Base-by-base conservation (phyloP, 768 basidiomycete species). In the Hortiboletus flavorubellus region DNA sequence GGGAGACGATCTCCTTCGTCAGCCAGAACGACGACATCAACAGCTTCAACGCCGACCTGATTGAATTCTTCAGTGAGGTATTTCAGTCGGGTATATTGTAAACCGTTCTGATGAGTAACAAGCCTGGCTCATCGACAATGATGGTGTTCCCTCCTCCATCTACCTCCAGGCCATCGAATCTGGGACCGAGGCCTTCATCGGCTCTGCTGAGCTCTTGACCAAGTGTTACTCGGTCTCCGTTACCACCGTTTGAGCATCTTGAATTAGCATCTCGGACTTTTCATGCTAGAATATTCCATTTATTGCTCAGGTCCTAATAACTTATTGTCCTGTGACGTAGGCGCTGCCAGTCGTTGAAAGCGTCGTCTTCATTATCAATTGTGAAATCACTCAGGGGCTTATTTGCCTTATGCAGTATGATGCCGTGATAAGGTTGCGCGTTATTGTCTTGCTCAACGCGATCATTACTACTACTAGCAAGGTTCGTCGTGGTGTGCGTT, bases 1-100 rank as follows among this genome's bases (percentile, higher is more conserved):
- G 81, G 81, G 63, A 82, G 65, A 81, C 82, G 12, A 66, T 80
- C 56, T 81, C 80, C 9, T 84, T 84, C 68, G 78, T 83, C 59
- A 79, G 73, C 58, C 65, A 72, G 2, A 51, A 68, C 3, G 81
- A 78, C 0, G 67, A 82, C 60, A 74, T 84, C 66, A 79, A 65
- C 38, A 65, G 75, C 63, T 85, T 84, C 72, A 73, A 66, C 52
- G 79, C 63, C 21, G 81, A 84, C 59, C 67, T 85, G 62, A 80
- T 78, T 45, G 75, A 66, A 21, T 83, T 84, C 71, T 82, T 84
- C 69, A 64, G 82, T 84, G 53, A 52, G 78, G 62, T 16, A 9
- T 23, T 15, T 21, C 16, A 6, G 7, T 30, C 47, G 31, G 30
- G 39, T 21, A 45, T 21, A 29, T 43, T 29, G 14, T 21, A 43